A percentile compares a stretch with the other conserved stretches of the same genome.
These are phyloP conservation scores for Parafenestella ontariensis DNA, from an alignment of 2,329 filamentous ascomycete species.

Conservation along the genomic window DNA sequence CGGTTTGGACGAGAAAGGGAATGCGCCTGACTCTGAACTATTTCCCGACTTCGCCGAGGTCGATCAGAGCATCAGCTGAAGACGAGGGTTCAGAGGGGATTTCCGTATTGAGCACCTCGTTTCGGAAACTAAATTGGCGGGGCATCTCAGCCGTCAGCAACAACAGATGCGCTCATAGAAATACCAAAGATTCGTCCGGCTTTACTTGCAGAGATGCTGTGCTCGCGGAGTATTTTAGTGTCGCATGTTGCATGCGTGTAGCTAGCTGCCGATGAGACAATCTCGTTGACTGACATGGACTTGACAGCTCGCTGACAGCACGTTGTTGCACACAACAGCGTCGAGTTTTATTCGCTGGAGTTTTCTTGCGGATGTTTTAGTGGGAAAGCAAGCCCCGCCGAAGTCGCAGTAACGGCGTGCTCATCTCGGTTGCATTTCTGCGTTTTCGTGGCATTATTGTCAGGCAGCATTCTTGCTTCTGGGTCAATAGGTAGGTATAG, in stretches of 20 bases:
- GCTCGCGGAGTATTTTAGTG: neutral
- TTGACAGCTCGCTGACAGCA: constrained; percentile 5
- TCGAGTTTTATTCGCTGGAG: neutral
- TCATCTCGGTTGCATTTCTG: neutral
- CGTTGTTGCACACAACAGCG: neutral
- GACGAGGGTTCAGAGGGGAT: neutral
- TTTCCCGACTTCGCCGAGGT: neutral
- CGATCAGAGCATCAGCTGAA: constrained; percentile 1
- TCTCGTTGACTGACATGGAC: constrained; percentile 3
- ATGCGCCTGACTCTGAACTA: neutral
- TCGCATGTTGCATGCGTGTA: neutral
- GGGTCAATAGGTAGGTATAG: neutral
- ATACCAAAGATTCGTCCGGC: neutral
- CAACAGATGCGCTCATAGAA: neutral
- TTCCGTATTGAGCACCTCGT: constrained; percentile 6
- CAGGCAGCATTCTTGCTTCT: neutral
- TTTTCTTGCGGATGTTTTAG: neutral
- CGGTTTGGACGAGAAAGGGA: neutral
- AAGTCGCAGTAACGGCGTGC: neutral
- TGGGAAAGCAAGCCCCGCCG: neutral
- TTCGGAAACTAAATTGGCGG: constrained; percentile 13
- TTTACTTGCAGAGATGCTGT: neutral
- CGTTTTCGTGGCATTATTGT: neutral
- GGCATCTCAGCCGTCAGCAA: constrained; percentile 1
- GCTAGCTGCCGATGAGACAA: neutral